phyloP scores from a whole-genome alignment of 2,329 filamentous ascomycete genomes.

The Aspergillus pseudonomiae region DNA sequence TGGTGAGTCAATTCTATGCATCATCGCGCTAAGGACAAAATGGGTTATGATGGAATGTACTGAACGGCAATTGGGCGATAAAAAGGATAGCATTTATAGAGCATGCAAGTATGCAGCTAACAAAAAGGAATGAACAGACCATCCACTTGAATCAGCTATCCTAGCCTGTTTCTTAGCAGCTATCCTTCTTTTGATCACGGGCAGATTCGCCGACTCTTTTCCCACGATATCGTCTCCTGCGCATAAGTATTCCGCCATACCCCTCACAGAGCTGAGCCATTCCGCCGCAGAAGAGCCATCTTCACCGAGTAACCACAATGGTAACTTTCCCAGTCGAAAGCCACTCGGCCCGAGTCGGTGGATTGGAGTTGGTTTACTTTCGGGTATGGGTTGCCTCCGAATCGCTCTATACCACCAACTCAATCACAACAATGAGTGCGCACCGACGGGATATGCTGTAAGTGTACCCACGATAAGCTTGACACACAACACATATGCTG shows the following conservation, averaged over 20 bases:
- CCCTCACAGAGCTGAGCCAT: slow-evolving; percentile 33
- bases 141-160: slow-evolving; percentile 48
- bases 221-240: slow-evolving; percentile 24
- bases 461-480: slow-evolving; percentile 16
- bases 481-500: not conserved
- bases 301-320: slow-evolving; percentile 9
- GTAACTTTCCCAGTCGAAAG: slow-evolving; percentile 8
- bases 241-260: slow-evolving; percentile 32
- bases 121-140: slow-evolving; percentile 39
- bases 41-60: not conserved
- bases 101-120: slow-evolving; percentile 1
- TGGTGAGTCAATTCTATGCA: slow-evolving; percentile 30
- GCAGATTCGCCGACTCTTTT: slow-evolving; percentile 35
- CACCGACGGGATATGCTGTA: slow-evolving; percentile 38
- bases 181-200: slow-evolving; percentile 39
- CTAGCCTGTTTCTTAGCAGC: slow-evolving; percentile 47
- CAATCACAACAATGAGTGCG: slow-evolving; percentile 48
- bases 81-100: not conserved
- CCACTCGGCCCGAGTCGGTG: slow-evolving; percentile 25
- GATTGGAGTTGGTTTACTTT: slow-evolving; percentile 25
- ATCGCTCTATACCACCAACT: slow-evolving; percentile 47
- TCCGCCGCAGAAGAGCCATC: slow-evolving; percentile 18
- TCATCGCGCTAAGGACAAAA: not conserved
- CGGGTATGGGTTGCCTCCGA: slow-evolving; percentile 32
- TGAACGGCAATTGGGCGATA: not conserved